A percentile compares a stretch with the other conserved stretches of the same genome.
These are phyloP conservation scores for Actinomortierella ambigua DNA, from an alignment of 371 early-diverging fungal genomes.

Conservation along the genomic window DNA sequence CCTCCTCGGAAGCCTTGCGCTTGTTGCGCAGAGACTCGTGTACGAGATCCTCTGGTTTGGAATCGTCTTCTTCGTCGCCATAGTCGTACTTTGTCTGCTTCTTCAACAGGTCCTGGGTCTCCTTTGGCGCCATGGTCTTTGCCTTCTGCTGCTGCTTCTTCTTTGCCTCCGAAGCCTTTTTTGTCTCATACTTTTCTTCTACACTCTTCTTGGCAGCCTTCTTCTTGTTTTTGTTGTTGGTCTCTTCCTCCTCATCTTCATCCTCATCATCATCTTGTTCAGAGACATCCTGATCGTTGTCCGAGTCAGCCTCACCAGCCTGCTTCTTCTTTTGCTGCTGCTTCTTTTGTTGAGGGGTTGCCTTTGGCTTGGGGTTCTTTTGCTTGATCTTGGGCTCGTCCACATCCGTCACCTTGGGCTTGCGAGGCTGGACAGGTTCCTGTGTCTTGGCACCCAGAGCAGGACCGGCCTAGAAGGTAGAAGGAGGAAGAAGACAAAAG, in stretches of 20 bases:
- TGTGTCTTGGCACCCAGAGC: slow-evolving; percentile 1
- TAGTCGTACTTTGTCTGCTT: slow-evolving; percentile 42
- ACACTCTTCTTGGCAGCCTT: slow-evolving; percentile 36
- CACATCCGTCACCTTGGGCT: neutral
- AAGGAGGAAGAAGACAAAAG: neutral
- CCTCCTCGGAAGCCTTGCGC: slow-evolving; percentile 24
- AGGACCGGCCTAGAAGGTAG: slow-evolving; percentile 31
- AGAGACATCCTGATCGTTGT: slow-evolving; percentile 28
- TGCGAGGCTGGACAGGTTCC: slow-evolving; percentile 13
- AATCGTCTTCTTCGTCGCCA: slow-evolving; percentile 41
- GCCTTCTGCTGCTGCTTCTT: slow-evolving; percentile 26
- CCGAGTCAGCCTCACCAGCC: neutral
- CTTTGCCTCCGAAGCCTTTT: slow-evolving; percentile 9
- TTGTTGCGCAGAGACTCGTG: slow-evolving; percentile 42
- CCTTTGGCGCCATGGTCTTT: slow-evolving; percentile 21
- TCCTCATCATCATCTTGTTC: slow-evolving; percentile 20
- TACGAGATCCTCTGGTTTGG: slow-evolving; percentile 38
- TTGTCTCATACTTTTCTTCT: slow-evolving; percentile 48
- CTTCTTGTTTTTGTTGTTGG: slow-evolving; percentile 18
- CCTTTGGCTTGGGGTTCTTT: slow-evolving; percentile 49
- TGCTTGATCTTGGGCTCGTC: slow-evolving; percentile 42
- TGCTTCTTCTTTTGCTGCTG: slow-evolving; percentile 26
- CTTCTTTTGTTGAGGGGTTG: slow-evolving; percentile 41
- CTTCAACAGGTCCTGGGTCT: slow-evolving; percentile 24
- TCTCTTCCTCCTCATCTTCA: slow-evolving; percentile 12